Evolutionary conservation across 2,329 filamentous ascomycete genomes (phyloP).

Genomic region (Fusarium coffeatum): DNA sequence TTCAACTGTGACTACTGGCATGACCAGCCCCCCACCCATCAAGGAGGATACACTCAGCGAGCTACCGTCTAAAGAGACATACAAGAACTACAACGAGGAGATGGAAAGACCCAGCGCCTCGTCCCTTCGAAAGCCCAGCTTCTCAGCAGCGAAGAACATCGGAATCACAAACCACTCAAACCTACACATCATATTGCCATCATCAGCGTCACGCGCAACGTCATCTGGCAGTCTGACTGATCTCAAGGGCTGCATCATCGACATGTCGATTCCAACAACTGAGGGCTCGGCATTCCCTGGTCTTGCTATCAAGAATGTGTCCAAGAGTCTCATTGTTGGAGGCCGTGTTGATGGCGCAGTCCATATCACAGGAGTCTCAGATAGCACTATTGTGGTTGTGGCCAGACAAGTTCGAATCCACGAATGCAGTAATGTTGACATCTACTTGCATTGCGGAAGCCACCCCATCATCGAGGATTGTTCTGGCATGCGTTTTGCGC

Average conservation of each 20-base stretch:
- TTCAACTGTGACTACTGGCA: slow-evolving; percentile 8
- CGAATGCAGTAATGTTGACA: slow-evolving; percentile 80
- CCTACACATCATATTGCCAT: slow-evolving; percentile 82
- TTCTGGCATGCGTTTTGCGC: slow-evolving; percentile 79
- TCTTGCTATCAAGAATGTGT: slow-evolving; percentile 74
- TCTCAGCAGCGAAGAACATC: slow-evolving; percentile 70
- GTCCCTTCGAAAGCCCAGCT: slow-evolving; percentile 68
- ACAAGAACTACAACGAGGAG: slow-evolving; percentile 68
- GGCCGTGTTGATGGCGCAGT: slow-evolving; percentile 83
- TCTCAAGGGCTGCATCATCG: slow-evolving; percentile 77
- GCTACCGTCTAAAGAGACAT: slow-evolving; percentile 49
- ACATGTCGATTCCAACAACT: slow-evolving; percentile 76
- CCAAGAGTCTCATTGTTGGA: slow-evolving; percentile 77
- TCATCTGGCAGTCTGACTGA: slow-evolving; percentile 79
- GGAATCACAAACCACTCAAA: slow-evolving; percentile 73
- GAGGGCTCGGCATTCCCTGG: slow-evolving; percentile 75
- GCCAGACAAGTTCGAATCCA: slow-evolving; percentile 95
- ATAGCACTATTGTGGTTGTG: slow-evolving; percentile 81
- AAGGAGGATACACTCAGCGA: slow-evolving; percentile 34
- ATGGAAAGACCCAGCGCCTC: slow-evolving; percentile 56
- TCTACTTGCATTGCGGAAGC: slow-evolving; percentile 85
- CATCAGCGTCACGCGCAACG: slow-evolving; percentile 75
- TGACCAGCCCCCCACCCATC: background rate
- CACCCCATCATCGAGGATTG: slow-evolving; percentile 97
- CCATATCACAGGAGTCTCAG: slow-evolving; percentile 80